A percentile compares a stretch with the other conserved stretches of the same genome.
Conservation (phyloP, 2,329 filamentous ascomycete genomes). For the Bipolaris cookei region DNA sequence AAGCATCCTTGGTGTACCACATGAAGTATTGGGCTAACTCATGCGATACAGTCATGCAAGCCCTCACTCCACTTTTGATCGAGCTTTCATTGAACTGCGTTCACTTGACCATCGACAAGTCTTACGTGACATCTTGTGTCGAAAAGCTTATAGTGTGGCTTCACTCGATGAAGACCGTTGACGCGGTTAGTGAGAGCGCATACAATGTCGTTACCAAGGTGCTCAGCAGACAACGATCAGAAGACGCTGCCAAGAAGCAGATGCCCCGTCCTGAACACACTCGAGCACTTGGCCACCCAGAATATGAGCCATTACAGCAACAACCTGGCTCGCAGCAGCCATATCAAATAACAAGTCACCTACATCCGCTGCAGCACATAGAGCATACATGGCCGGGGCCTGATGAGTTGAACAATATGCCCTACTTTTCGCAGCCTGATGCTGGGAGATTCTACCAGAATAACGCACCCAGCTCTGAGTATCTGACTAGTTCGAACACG, state of each 20-base stretch:
- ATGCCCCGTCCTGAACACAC: slow-evolving; percentile 1
- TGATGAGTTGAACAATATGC: neutral
- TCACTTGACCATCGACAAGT: slow-evolving; percentile 33
- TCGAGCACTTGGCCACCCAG: neutral
- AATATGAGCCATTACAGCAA: neutral
- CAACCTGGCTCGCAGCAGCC: neutral
- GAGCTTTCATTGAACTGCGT: slow-evolving; percentile 40
- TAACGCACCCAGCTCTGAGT: neutral
- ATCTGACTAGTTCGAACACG: neutral
- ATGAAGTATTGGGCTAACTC: neutral
- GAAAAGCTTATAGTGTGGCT: slow-evolving; percentile 45
- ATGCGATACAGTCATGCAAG: slow-evolving; percentile 44
- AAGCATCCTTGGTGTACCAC: neutral
- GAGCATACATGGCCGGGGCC: neutral
- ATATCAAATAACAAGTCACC: neutral
- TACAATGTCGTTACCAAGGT: slow-evolving; percentile 27
- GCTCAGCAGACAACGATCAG: slow-evolving; percentile 10
- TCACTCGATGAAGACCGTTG: slow-evolving; percentile 32
- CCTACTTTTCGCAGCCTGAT: slow-evolving; percentile 1
- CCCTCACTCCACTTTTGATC: slow-evolving; percentile 46
- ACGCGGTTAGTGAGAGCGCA: slow-evolving; percentile 39
- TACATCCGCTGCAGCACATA: neutral
- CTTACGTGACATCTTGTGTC: slow-evolving; percentile 29
- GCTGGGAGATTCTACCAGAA: neutral
- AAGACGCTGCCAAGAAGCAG: neutral